Evolutionary conservation across 495 filamentous ascomycete genomes (phyloP), one percentile per base, ranked within the genome.

Genomic region (Cairneyella variabilis): DNA sequence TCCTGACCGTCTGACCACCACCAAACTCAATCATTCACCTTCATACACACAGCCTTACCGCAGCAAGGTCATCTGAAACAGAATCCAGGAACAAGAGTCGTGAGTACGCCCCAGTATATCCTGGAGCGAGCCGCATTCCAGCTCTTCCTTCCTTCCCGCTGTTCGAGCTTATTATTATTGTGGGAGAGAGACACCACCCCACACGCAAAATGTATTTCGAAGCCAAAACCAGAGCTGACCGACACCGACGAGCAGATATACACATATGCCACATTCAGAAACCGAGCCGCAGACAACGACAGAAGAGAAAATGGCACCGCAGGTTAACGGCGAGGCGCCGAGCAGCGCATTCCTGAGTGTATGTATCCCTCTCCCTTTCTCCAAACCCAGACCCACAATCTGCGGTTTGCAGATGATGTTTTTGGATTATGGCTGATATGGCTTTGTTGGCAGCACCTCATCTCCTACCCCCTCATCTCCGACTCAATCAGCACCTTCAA

Each of bases 401-500:
- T n/a, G n/a, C n/a, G n/a, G n/a, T n/a, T n/a, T n/a, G n/a, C n/a
- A n/a, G n/a, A n/a, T n/a, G n/a, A n/a, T n/a, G n/a, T n/a, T n/a
- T n/a, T n/a, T n/a, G n/a, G n/a, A n/a, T n/a, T n/a, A n/a, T n/a
- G n/a, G 40, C 44, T 59, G 52, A 53, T 58, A 5, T 20, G 28
- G 39, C 38, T 22, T 2, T 4, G 22, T 9, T 41, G 27, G 36
- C 63, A 95, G 86, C 92, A 97, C 66, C 78, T 97, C 56, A 77
- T 79, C 34, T 85, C 83, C 56, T 96, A 95, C 73, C 93, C 93
- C 9, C 71, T 93, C 47, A 79, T 97, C 66, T 83, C 81, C 61
- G 90, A 95, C 68, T 74, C 81, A 62, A 83, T 96, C 71, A 66
- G 73, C 32, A 80, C 80, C 65, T 86, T 91, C 79, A 89, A 91